Percentiles rank a stretch among this genome's conserved stretches.
Conservation (phyloP, 208 protist species). For the Endotrypanum monterogeii region DNA sequence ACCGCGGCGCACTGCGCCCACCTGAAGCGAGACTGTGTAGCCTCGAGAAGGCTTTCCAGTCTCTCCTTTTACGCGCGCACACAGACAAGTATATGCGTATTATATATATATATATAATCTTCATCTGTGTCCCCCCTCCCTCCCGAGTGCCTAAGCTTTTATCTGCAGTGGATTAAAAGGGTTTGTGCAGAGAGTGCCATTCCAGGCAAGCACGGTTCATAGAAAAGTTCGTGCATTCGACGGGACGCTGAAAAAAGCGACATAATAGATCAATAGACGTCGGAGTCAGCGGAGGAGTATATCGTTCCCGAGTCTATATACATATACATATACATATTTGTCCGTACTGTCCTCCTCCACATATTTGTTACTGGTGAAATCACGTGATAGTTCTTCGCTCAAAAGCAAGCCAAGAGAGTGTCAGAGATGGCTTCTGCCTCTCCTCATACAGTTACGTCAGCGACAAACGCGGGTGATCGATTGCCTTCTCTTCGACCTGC, state of each 20-base stretch:
- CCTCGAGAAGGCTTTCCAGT: no score
- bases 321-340: no score
- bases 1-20: no score
- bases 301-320: not conserved
- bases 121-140: not conserved
- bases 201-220: not conserved
- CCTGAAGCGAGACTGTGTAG: no score
- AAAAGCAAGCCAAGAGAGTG: no score
- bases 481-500: not conserved
- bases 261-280: no score
- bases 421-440: conserved; percentile 5
- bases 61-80: not conserved
- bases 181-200: not conserved
- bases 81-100: no score
- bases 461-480: not conserved
- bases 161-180: not conserved
- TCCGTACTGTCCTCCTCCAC: no score
- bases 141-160: not conserved
- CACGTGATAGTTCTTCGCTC: not conserved
- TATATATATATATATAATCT: not conserved
- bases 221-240: not conserved
- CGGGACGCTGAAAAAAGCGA: not conserved
- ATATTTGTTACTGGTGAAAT: not conserved
- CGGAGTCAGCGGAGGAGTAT: not conserved
- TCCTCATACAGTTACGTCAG: not conserved